These are phyloP conservation scores for Salvia sclarea DNA, from an alignment of 305 asterid species.

Conservation along the genomic window DNA sequence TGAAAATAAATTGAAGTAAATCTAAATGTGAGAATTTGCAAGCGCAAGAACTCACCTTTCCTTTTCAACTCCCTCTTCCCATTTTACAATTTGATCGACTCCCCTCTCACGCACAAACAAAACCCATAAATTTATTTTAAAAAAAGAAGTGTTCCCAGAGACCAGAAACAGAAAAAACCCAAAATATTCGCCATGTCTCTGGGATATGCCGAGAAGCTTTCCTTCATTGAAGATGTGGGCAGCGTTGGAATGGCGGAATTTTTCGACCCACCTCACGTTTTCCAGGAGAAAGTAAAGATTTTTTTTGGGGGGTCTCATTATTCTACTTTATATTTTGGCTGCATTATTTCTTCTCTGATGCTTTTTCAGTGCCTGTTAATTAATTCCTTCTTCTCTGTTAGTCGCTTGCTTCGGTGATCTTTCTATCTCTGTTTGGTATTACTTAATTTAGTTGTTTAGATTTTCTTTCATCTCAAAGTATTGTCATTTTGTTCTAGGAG, in stretches of 20 bases:
- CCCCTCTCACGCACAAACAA: constrained; percentile 17
- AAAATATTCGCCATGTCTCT: constrained; percentile 62
- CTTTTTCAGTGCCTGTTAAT: constrained; percentile 14
- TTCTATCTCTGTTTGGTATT: constrained; percentile 25
- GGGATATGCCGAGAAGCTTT: constrained; percentile 94
- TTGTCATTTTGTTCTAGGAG: background rate
- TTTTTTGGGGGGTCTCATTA: background rate
- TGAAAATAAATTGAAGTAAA: too few relatives aligned
- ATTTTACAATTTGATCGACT: constrained; percentile 44
- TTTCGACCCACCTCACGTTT: constrained; percentile 69
- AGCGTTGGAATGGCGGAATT: constrained; percentile 92
- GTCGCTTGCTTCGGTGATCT: constrained; percentile 32
- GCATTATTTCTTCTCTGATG: constrained; percentile 5
- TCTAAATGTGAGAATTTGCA: too few relatives aligned
- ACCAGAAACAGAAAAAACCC: constrained; percentile 8
- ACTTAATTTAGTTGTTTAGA: constrained; percentile 25
- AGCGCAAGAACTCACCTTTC: background rate
- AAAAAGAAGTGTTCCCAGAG: background rate
- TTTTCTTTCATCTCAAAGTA: constrained; percentile 1
- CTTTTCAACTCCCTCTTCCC: constrained; percentile 15
- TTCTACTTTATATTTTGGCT: constrained; percentile 16
- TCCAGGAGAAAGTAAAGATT: constrained; percentile 67
- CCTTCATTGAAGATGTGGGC: constrained; percentile 92
- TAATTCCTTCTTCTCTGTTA: background rate
- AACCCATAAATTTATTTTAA: background rate